A percentile compares a stretch with the other conserved stretches of the same genome.
phyloP scores from a whole-genome alignment of 1,284 basidiomycete genomes.

The Marasmius oreades region DNA sequence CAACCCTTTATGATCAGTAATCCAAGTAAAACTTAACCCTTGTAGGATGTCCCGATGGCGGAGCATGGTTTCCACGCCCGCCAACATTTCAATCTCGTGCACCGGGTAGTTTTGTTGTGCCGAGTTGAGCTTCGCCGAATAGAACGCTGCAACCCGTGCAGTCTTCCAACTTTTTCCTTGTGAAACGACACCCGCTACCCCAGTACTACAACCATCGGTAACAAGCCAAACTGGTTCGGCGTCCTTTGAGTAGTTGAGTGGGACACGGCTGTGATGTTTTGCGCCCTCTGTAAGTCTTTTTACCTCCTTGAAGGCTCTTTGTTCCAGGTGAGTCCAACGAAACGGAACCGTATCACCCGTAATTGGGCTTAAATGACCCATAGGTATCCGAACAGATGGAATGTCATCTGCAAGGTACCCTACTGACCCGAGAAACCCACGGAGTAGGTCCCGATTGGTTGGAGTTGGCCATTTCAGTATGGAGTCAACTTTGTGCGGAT shows the following conservation, averaged over 20 bases:
- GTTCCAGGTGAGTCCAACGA: conserved; percentile 8
- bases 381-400: conserved; percentile 5
- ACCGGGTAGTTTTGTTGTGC: conserved; percentile 10
- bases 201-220: conserved; percentile 21
- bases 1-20: conserved; percentile 6
- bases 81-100: conserved; percentile 26
- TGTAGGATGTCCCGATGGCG: conserved; percentile 17
- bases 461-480: conserved; percentile 24
- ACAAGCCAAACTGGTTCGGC: conserved; percentile 23
- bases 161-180: conserved; percentile 19
- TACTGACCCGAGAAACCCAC: conserved; percentile 12
- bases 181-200: conserved; percentile 21
- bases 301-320: conserved; percentile 23
- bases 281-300: conserved; percentile 22
- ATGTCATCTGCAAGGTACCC: conserved; percentile 14
- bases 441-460: conserved; percentile 5
- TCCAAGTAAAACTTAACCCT: background rate
- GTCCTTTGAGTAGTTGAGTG: conserved; percentile 22
- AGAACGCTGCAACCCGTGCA: conserved; percentile 20
- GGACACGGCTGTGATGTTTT: conserved; percentile 8
- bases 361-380: conserved; percentile 11
- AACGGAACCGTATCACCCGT: conserved; percentile 14
- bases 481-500: conserved; percentile 31
- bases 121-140: conserved; percentile 25
- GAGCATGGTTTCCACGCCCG: conserved; percentile 23